Percentiles rank a stretch among this genome's conserved stretches.
Evolutionary conservation across 345 rosid genomes (phyloP).

Genomic region (Abelmoschus esculentus): DNA sequence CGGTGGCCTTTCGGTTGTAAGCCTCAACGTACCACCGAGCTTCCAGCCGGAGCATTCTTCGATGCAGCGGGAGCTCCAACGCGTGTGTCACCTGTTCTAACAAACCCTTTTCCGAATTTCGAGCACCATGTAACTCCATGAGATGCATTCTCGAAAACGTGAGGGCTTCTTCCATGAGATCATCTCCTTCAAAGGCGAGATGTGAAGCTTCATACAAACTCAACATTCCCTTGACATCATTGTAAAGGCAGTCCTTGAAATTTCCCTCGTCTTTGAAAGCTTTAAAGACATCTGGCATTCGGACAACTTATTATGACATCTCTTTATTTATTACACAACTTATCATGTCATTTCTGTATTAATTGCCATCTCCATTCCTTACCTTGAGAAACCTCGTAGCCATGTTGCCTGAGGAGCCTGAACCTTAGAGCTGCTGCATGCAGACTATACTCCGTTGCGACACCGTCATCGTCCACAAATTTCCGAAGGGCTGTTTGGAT

Average conservation of each 20-base stretch:
- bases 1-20: neutral
- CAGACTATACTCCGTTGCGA: conserved; percentile 10
- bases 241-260: conserved; percentile 9
- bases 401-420: conserved; percentile 46
- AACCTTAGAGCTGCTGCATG: conserved; percentile 31
- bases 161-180: conserved; percentile 28
- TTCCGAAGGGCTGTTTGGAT: conserved; percentile 19
- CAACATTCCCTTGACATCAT: conserved; percentile 26
- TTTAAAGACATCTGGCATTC: conserved; percentile 26
- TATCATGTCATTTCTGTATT: too few species aligned
- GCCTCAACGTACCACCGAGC: conserved; percentile 31
- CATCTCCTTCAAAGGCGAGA: conserved; percentile 20
- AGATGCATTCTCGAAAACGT: conserved; percentile 11
- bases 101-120: neutral
- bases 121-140: neutral
- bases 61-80: conserved; percentile 31
- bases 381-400: conserved; percentile 36
- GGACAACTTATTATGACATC: too few species aligned
- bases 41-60: conserved; percentile 25
- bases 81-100: conserved; percentile 21
- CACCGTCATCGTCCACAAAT: neutral
- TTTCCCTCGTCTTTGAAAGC: conserved; percentile 23
- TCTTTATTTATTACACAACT: too few species aligned
- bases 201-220: conserved; percentile 35
- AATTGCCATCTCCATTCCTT: neutral